Evolutionary conservation across 768 basidiomycete species (phyloP), one percentile per base, ranked within the genome.

Genomic region (Thelephora ganbajun): DNA sequence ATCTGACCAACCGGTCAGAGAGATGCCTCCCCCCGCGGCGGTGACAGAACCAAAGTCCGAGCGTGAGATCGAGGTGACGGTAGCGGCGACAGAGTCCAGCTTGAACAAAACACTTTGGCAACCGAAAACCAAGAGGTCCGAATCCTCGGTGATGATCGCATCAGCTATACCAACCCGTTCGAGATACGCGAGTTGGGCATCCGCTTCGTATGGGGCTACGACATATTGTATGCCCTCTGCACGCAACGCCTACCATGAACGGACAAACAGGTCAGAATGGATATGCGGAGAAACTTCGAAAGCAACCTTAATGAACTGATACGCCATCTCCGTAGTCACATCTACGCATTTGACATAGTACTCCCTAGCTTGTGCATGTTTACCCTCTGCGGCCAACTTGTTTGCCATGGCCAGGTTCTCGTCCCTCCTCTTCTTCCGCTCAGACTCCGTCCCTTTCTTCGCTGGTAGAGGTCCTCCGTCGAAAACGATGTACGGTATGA

Each of bases 171-270:
- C 89, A 37, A 69, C 62, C 44, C 76, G 77, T 59, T 98, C 96
- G 39, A 99, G 75, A 64, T 84, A 97, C 41, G 89, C 84, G 48
- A 99, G 75, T 62, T 99, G 96, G 1, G 96, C 91, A 58, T 99
- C 96, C 0, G 96, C 96, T 69, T 99, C 96, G 62, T 98, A 99
- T 0, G 96, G 96, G 3, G 96, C 94, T 14, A 98, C 96, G 35
- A 98, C 69, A 59, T 94, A 96, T 16, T 73, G 61, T 6, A 98
- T 75, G 14, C 67, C 65, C 58, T 96, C 93, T 11, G 83, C 86
- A 43, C 74, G 74, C 30, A 99, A 70, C 11, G 87, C 93, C 93
- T 98, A 54, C 9, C 48, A n/a, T 44, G 2, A 36, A 23, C 36
- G 41, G 47, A 49, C 49, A 45, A 50, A 16, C 33, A 36, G 46